Evolutionary conservation across 2,329 filamentous ascomycete species (phyloP).

Genomic region (Sarocladium kiliense): DNA sequence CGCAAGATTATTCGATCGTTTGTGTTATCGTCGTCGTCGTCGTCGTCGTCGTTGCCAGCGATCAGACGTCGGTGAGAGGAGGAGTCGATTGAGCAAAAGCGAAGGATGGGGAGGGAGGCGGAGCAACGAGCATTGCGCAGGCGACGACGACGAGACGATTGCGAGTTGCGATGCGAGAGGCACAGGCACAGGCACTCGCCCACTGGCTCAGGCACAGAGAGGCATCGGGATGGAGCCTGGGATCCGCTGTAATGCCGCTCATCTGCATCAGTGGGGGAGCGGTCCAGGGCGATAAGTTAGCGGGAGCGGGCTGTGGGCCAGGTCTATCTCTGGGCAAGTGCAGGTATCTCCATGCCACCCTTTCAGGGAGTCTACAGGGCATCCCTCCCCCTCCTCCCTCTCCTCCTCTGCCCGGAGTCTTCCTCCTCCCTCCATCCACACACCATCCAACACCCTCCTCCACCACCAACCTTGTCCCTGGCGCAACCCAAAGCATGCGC

Average conservation of each 20-base stretch:
- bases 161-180: not conserved
- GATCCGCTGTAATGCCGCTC: conserved; percentile 6
- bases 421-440: not conserved
- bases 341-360: too few relatives aligned
- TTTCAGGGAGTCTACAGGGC: conserved; percentile 1
- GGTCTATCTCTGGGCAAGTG: not conserved
- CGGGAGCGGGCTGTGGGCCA: not conserved
- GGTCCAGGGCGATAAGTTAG: not conserved
- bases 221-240: not conserved
- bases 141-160: too few relatives aligned
- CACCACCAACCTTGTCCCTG: conserved; percentile 2
- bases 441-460: not conserved
- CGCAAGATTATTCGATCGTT: not conserved
- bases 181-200: not conserved
- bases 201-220: not conserved
- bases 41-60: conserved; percentile 1
- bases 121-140: not conserved
- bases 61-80: not conserved
- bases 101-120: conserved; percentile 2
- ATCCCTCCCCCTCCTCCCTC: not conserved
- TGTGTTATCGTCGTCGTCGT: not conserved
- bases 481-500: not conserved
- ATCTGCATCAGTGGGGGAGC: not conserved
- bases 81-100: not conserved
- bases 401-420: not conserved